Percentiles rank a stretch among this genome's conserved stretches.
phyloP scores from a whole-genome alignment of 306 rosid genomes.

The Fragaria iinumae region DNA sequence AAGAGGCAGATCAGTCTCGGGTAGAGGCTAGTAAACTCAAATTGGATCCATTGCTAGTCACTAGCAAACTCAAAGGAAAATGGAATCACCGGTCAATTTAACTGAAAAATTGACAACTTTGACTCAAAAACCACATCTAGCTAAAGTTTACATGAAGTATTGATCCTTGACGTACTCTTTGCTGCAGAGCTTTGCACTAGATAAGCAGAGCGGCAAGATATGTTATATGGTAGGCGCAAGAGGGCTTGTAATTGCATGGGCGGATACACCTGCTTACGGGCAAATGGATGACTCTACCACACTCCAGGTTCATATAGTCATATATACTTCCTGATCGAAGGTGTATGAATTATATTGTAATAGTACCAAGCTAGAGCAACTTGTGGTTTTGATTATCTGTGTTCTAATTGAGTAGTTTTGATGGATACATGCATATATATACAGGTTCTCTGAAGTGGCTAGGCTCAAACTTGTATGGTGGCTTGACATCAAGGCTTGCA shows the following conservation, averaged over 20 bases:
- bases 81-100: neutral
- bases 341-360: neutral
- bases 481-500: conserved; percentile 25
- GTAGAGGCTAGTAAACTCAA: neutral
- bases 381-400: neutral
- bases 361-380: neutral
- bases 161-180: no score
- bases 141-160: no score
- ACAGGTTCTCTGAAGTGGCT: conserved; percentile 26
- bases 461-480: neutral
- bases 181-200: no score
- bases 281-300: conserved; percentile 24
- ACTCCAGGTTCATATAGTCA: neutral
- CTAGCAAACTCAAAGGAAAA: neutral
- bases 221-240: conserved; percentile 46
- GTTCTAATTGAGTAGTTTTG: neutral
- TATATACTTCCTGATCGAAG: neutral
- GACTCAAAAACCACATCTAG: no score
- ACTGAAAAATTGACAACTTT: neutral
- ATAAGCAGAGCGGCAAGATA: conserved; percentile 39
- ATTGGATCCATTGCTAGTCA: neutral
- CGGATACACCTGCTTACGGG: conserved; percentile 24
- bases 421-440: neutral
- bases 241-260: conserved; percentile 35
- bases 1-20: neutral